phyloP scores from a whole-genome alignment of 306 rosid genomes.

The Sindora glabra region DNA sequence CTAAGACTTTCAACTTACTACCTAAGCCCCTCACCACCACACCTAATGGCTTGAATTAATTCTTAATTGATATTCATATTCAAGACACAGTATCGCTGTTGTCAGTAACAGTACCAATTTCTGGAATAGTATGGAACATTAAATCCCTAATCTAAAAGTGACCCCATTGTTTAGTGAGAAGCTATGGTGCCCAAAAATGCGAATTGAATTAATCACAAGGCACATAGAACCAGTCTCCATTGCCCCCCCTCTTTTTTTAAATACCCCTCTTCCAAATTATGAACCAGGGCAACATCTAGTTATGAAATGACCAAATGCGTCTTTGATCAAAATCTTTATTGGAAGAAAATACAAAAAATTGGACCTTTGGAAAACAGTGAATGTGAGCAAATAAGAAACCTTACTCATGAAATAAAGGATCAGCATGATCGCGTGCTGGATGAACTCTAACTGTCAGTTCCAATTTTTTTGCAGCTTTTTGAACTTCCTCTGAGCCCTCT shows the following conservation, averaged over 20 bases:
- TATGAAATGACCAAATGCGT: neutral
- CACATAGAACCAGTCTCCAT: no score
- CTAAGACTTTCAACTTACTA: no score
- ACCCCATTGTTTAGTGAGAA: neutral
- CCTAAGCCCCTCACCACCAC: no score
- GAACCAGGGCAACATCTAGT: neutral
- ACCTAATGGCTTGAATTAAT: no score
- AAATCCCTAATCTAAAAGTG: neutral
- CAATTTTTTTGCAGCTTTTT: constrained; percentile 58
- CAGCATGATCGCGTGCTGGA: constrained; percentile 85
- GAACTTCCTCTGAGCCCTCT: constrained; percentile 72
- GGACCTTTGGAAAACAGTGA: no score
- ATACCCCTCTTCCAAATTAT: constrained; percentile 7
- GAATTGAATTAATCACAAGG: neutral
- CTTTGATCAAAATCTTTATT: neutral
- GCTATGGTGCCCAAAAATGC: neutral
- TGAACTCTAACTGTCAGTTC: constrained; percentile 60
- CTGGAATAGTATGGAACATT: neutral
- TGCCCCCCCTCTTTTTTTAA: neutral
- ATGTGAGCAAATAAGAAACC: constrained; percentile 12
- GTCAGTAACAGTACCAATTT: no score
- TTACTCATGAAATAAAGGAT: constrained; percentile 78
- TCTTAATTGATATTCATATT: no score
- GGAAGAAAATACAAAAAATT: no score
- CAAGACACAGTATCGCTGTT: no score